A percentile compares a stretch with the other conserved stretches of the same genome.
These are phyloP conservation scores for Trametes meyenii DNA, from an alignment of 768 basidiomycete species.

Conservation along the genomic window DNA sequence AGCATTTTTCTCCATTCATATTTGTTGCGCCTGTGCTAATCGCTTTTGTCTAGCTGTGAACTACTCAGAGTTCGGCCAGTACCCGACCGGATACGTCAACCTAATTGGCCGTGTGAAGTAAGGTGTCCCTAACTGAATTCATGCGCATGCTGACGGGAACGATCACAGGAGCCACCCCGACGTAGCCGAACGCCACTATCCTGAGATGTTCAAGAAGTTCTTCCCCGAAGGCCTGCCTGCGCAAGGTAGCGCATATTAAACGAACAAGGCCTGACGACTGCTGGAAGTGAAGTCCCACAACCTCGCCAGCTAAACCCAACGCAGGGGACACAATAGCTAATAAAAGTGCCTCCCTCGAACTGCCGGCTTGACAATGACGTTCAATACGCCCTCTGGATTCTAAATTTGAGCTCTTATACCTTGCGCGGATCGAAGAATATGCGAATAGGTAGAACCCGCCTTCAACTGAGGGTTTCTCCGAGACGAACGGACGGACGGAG, in stretches of 20 bases:
- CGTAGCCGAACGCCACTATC: slow-evolving; percentile 77
- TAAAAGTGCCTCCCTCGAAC: no score
- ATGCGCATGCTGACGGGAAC: neutral
- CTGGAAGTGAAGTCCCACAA: no score
- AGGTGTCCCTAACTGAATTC: slow-evolving; percentile 30
- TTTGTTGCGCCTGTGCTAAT: no score
- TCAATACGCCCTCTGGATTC: no score
- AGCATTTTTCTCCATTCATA: slow-evolving; percentile 23
- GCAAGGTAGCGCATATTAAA: slow-evolving; percentile 51
- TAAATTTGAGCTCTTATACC: no score
- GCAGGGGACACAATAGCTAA: no score
- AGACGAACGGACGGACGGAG: no score
- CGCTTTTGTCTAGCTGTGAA: slow-evolving; percentile 64
- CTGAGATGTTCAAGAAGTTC: slow-evolving; percentile 65
- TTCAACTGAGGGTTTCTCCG: no score
- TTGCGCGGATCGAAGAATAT: no score
- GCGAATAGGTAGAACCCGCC: no score
- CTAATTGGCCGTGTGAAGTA: slow-evolving; percentile 82
- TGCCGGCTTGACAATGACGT: no score
- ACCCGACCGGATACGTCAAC: slow-evolving; percentile 70
- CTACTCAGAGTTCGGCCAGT: slow-evolving; percentile 71
- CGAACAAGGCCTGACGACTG: neutral
- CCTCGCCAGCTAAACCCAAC: no score
- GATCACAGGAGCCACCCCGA: slow-evolving; percentile 77
- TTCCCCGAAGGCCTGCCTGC: slow-evolving; percentile 68